These are phyloP conservation scores for Blastomyces parvus DNA, from an alignment of 2,329 filamentous ascomycete genomes.

Conservation along the genomic window DNA sequence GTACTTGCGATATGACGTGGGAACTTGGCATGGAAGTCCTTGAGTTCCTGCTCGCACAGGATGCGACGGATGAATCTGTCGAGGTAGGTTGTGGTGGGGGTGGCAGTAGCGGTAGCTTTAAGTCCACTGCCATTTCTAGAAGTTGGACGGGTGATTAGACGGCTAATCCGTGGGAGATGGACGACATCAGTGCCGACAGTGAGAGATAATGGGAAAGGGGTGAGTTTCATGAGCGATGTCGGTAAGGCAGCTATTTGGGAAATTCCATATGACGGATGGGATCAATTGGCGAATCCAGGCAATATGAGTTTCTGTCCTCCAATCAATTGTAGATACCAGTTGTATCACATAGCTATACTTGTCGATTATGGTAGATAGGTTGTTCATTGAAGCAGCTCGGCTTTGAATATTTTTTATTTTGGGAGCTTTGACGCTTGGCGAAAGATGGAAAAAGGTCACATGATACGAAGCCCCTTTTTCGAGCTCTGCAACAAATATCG, in stretches of 20 bases:
- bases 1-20: constrained; percentile 23
- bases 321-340: not conserved
- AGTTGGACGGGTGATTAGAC: constrained; percentile 43
- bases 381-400: not conserved
- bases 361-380: not conserved
- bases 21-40: constrained; percentile 32
- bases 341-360: not conserved
- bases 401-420: not conserved
- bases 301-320: not conserved
- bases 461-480: not conserved
- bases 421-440: not conserved
- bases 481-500: not conserved
- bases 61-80: constrained; percentile 33
- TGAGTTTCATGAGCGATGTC: constrained; percentile 24
- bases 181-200: constrained; percentile 73
- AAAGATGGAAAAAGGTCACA: not conserved
- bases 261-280: not conserved
- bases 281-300: not conserved
- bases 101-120: constrained; percentile 2
- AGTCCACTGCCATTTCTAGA: constrained; percentile 18
- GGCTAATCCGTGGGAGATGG: constrained; percentile 54
- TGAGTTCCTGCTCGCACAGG: constrained; percentile 32
- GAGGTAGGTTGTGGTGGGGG: constrained; percentile 19
- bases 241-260: not conserved
- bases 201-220: constrained; percentile 54